Evolutionary conservation across 257 asterid genomes (phyloP).

Genomic region (Datura wrightii): DNA sequence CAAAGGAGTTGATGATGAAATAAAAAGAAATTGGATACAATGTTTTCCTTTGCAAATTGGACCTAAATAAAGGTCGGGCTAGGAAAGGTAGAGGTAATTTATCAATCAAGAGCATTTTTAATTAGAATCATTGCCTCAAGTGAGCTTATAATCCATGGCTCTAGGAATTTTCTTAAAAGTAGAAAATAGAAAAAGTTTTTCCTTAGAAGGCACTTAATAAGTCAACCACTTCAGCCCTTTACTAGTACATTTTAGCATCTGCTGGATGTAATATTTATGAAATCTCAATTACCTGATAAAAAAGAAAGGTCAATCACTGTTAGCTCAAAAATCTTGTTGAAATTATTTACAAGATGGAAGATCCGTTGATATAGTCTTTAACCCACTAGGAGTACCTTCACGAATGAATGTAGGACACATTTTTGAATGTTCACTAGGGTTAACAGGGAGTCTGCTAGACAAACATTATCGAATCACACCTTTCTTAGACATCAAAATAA

Average conservation of each 20-base stretch:
- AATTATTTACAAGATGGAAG: too few relatives aligned
- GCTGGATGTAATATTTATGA: neutral
- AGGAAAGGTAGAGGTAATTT: neutral
- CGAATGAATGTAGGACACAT: too few relatives aligned
- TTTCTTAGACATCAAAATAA: neutral
- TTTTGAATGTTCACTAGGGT: too few relatives aligned
- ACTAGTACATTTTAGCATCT: neutral
- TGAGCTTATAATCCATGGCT: neutral
- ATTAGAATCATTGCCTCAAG: neutral
- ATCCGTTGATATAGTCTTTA: too few relatives aligned
- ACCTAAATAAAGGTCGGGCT: neutral
- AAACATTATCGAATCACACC: too few relatives aligned
- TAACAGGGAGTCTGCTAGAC: too few relatives aligned
- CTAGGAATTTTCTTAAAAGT: neutral
- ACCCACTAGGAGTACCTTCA: too few relatives aligned
- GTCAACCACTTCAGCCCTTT: neutral
- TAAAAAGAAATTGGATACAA: neutral
- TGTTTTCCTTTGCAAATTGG: constrained; percentile 12
- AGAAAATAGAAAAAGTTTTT: neutral
- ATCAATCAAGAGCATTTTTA: neutral
- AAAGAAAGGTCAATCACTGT: neutral
- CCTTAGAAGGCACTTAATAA: neutral
- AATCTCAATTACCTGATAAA: neutral
- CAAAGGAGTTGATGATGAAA: constrained; percentile 5
- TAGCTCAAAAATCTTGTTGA: too few relatives aligned